Evolutionary conservation across 139 green algal species (phyloP).

Genomic region (Picochlorum sp.): DNA sequence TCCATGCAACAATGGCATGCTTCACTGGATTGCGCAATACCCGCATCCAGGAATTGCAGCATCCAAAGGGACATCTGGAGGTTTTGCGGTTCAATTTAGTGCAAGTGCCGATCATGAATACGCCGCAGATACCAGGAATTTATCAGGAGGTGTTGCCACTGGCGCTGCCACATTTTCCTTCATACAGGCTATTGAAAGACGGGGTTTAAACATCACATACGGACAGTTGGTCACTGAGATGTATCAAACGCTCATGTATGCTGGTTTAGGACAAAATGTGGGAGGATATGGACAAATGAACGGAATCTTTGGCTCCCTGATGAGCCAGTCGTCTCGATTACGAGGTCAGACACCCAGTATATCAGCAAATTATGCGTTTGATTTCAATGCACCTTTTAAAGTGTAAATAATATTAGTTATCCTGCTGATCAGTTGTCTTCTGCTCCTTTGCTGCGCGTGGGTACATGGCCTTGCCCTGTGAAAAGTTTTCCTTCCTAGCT

Average conservation of each 20-base stretch:
- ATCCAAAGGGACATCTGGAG: conserved; percentile 49
- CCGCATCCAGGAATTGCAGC: not conserved
- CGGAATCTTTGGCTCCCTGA: conserved; percentile 9
- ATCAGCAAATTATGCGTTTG: conserved; percentile 26
- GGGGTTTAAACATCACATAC: conserved; percentile 17
- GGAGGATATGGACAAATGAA: not conserved
- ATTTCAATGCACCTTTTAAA: conserved; percentile 16
- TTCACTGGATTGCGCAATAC: conserved; percentile 49
- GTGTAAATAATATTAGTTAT: conserved; percentile 7
- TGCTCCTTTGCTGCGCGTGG: not conserved
- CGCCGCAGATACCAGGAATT: conserved; percentile 36
- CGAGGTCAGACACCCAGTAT: conserved; percentile 25
- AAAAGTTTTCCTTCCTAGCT: conserved; percentile 26
- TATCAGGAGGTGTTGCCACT: conserved; percentile 47
- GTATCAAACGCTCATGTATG: conserved; percentile 15
- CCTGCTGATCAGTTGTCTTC: not conserved
- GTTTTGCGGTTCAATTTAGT: conserved; percentile 63
- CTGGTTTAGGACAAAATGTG: not conserved
- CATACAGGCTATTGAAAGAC: conserved; percentile 55
- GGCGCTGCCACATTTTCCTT: conserved; percentile 73
- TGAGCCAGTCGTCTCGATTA: conserved; percentile 3
- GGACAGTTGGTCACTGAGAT: conserved; percentile 32
- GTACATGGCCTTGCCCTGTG: not conserved
- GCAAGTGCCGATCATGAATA: conserved; percentile 57
- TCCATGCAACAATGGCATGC: conserved; percentile 29